Conservation (phyloP, 2,329 filamentous ascomycete genomes). For the Chaetothyriales sp. region DNA sequence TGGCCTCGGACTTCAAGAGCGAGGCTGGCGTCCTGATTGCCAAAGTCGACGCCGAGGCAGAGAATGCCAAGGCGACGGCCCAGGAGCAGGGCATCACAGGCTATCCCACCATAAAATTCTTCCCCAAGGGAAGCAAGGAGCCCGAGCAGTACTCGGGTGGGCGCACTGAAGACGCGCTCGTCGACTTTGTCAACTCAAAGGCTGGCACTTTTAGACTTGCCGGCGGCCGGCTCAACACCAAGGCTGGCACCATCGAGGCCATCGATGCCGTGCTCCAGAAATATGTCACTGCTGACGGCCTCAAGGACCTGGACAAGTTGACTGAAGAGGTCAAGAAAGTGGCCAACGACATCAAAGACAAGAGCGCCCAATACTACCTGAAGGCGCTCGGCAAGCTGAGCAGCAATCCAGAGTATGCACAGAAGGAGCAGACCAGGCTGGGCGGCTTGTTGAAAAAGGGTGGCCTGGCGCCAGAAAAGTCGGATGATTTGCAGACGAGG, state of each 20-base stretch:
- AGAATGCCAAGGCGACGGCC: slow-evolving; percentile 67
- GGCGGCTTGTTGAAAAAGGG: slow-evolving; percentile 74
- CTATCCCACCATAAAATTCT: slow-evolving; percentile 98
- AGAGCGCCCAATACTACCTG: slow-evolving; percentile 88
- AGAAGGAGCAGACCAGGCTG: slow-evolving; percentile 74
- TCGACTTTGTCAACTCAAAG: slow-evolving; percentile 77
- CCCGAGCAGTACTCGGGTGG: slow-evolving; percentile 58
- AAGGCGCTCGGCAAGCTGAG: slow-evolving; percentile 76
- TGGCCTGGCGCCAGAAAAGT: slow-evolving; percentile 68
- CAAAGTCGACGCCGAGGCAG: slow-evolving; percentile 88
- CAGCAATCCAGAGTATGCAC: slow-evolving; percentile 62
- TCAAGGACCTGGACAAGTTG: slow-evolving; percentile 41
- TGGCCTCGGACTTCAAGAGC: slow-evolving; percentile 66
- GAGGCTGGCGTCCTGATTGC: slow-evolving; percentile 74
- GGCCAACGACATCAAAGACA: slow-evolving; percentile 54
- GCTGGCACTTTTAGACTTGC: slow-evolving; percentile 70
- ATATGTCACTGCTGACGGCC: slow-evolving; percentile 47
- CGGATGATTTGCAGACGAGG: slow-evolving; percentile 74
- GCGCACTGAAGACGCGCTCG: slow-evolving; percentile 61
- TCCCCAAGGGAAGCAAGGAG: slow-evolving; percentile 68
- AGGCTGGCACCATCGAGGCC: slow-evolving; percentile 67
- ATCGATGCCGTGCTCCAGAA: slow-evolving; percentile 66
- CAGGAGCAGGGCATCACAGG: slow-evolving; percentile 63
- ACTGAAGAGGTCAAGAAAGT: slow-evolving; percentile 59
- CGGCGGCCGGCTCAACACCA: slow-evolving; percentile 65